Base-by-base conservation (phyloP, 2,329 filamentous ascomycete species). In the Ophiosphaerella narmari region DNA sequence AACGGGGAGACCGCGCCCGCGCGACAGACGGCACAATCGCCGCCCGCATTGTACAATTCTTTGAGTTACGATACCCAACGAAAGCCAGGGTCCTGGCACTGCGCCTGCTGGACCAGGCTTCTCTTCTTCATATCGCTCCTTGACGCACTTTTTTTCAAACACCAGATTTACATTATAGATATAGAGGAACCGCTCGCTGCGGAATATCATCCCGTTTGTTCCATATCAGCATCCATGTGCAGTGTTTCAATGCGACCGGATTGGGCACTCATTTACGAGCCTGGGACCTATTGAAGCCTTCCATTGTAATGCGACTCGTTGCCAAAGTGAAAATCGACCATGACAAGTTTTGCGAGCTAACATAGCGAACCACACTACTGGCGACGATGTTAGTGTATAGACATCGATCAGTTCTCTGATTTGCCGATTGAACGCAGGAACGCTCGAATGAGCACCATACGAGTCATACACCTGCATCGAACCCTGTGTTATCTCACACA, bases 31-130 rank as follows among this genome's bases (percentile, higher is more conserved):
- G 37, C 48, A 47, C 50, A 55, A 52, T 39, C 55, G 62, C 43
- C 52, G 62, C 39, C 63, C 63, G 31, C 61, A 65, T 53, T 66
- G 63, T 52, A 61, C 63, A 23, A 65, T 66, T 50, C 60, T 66
- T 57, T 66, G 51, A 62, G 59, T 50, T 47, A 57, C 51, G 56
- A 64, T 63, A 60, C 58, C 61, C 60, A 50, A 55, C 48, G 48
- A 55, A 43, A 43, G 52, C 41, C 54, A 43, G 40, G 53, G 46
- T 46, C 46, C 49, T 57, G 50, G 54, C 55, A 50, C 49, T 49
- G 37, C 18, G 46, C 61, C 59, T 62, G 63, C 63, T 56, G 63
- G 63, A 63, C 39, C 60, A 59, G 61, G 60, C 46, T 39, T 48
- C 45, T 23, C 31, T 35, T 16, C 49, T 44, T 46, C 36, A 47